Evolutionary conservation across 1,284 basidiomycete genomes (phyloP).

Genomic region (Coniferiporia sulphurascens): DNA sequence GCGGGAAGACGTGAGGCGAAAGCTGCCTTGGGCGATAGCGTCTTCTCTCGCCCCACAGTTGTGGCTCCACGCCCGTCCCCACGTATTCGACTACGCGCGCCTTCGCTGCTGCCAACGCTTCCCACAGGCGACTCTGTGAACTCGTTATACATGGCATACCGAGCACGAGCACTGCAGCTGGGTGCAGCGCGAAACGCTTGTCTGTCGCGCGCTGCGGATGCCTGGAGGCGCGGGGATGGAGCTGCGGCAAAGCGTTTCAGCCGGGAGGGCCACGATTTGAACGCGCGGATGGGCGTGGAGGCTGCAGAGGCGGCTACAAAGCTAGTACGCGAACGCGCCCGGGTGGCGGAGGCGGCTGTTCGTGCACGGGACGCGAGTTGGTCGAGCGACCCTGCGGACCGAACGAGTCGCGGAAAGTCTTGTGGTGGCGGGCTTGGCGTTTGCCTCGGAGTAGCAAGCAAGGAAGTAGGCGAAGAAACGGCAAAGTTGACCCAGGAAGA

Average conservation of each 20-base stretch:
- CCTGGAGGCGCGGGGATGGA: slow-evolving; percentile 91
- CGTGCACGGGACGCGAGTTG: slow-evolving; percentile 61
- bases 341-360: slow-evolving; percentile 72
- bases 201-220: slow-evolving; percentile 92
- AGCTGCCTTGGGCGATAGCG: slow-evolving; percentile 50
- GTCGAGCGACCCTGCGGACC: slow-evolving; percentile 82
- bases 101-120: slow-evolving; percentile 83
- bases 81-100: slow-evolving; percentile 76
- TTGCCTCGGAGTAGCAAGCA: slow-evolving; percentile 74
- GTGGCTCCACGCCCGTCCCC: slow-evolving; percentile 82
- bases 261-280: slow-evolving; percentile 88
- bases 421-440: slow-evolving; percentile 84
- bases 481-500: slow-evolving; percentile 66
- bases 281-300: slow-evolving; percentile 83
- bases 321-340: slow-evolving; percentile 78
- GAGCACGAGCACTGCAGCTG: slow-evolving; percentile 81
- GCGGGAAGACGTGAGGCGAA: slow-evolving; percentile 43
- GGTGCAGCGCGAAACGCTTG: slow-evolving; percentile 93
- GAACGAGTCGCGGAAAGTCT: slow-evolving; percentile 67
- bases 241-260: slow-evolving; percentile 92
- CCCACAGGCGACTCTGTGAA: slow-evolving; percentile 78
- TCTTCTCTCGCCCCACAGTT: slow-evolving; percentile 61
- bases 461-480: slow-evolving; percentile 37
- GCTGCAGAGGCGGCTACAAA: slow-evolving; percentile 75
- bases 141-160: slow-evolving; percentile 82